Evolutionary conservation across 176 grass and related monocot genomes (phyloP), one percentile per base, ranked within the genome.

Genomic region (Carex scoparia): DNA sequence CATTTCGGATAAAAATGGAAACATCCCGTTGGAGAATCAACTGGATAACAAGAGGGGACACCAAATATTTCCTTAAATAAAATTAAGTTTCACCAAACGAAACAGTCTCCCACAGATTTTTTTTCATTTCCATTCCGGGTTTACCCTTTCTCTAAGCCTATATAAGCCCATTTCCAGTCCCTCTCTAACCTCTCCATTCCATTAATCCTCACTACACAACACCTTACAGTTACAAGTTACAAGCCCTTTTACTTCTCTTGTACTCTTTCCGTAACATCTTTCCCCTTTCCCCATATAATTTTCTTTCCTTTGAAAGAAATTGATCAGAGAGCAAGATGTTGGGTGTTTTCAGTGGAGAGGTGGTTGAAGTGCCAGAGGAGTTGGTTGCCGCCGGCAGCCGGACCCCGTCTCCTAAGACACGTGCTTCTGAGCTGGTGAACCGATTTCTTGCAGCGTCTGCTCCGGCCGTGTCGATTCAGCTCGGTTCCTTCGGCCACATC

Each of bases 371-470:
- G 79, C 95, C 95, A 55, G 83, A 84, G 69, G 95, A 98, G 89
- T 83, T 98, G 88, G 93, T 92, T 89, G 95, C 89, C 0, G 95
- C 95, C 33, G 95, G 95, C 0, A 93, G 91, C 95, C 85, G 93
- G 44, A 98, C 95, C 46, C 95, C 95, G 75, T 98, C 95, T n/a
- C 95, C 95, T 5, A 98, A 98, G 91, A 98, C 93, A 9, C 71
- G 70, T 32, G 91, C 89, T 42, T 80, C 90, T 0, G 90, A 93
- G 89, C 90, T 97, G 11, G 87, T 97, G 4, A 85, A 40, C 44
- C 89, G 94, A 4, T 97, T 97, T 84, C 81, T 97, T 7, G 73
- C 23, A 0, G n/a, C 85, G 38, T 65, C 87, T 1, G 71, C 81
- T 19, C 89, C 90, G n/a, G 90, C 92, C 2, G 89, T 93, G 32